Base-by-base conservation (phyloP, 495 filamentous ascomycete species). In the Lineolata rhizophorae region DNA sequence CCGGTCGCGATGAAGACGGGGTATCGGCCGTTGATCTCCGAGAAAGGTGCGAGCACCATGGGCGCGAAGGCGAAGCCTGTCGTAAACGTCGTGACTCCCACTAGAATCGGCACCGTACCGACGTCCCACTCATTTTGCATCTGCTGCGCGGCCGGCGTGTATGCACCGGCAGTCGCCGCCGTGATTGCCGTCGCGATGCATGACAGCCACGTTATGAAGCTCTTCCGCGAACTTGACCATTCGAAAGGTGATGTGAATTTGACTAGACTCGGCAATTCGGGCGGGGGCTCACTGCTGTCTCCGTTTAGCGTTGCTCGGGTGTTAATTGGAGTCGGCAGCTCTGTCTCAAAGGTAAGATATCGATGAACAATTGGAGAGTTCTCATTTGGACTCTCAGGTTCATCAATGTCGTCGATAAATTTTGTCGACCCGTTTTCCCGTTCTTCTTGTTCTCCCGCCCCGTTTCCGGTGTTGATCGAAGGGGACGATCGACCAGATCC, bases 41-140 rank as follows among this genome's bases (percentile, higher is more conserved):
- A 82, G 38, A 95, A 76, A 0, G 85, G 85, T 0, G 84, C 85
- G 0, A 94, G 61, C 6, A 84, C 57, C 81, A 95, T 92, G 0
- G 85, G 85, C 0, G 83, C 79, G 27, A 82, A 44, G 0, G 61
- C 80, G 44, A 95, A 94, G 5, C 85, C 85, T 18, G 62, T 43
- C 22, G 77, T 83, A 51, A 90, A 95, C 2, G 68, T 61, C 0
- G 82, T 87, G 29, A 93, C 76, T 9, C 79, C 79, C n/a, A 74
- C 56, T 11, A 78, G 56, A 20, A 74, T 65, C 14, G 75, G 70
- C 8, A 76, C 61, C 13, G 56, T 49, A 27, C 70, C 67, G 6
- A 81, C 61, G 14, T 60, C 49, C 58, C 72, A 75, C 35, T 76
- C 57, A 2, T 51, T 51, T 6, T 55, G 60, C 54, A 93, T 63